These are phyloP conservation scores for Populus trichocarpa DNA, from an alignment of 441 rosid species.

Conservation along the genomic window DNA sequence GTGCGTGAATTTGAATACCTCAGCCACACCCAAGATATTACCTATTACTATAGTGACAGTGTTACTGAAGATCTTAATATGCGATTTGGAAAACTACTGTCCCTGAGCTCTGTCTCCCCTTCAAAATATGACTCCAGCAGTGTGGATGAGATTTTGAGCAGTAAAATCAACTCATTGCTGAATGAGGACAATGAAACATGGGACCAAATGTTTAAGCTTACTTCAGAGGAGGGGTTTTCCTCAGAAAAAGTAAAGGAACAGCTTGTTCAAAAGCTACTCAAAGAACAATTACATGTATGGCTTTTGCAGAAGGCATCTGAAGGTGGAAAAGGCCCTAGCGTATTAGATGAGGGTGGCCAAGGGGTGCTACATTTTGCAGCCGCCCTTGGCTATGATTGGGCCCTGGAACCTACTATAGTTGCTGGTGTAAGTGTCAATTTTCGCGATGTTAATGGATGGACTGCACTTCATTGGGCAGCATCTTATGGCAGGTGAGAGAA, in stretches of 20 bases:
- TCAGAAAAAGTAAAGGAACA: conserved; percentile 45
- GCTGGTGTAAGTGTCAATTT: conserved; percentile 88
- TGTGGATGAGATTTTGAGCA: conserved; percentile 43
- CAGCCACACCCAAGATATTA: conserved; percentile 25
- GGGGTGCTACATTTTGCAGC: conserved; percentile 92
- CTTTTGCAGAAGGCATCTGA: conserved; percentile 70
- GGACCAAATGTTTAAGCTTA: conserved; percentile 49
- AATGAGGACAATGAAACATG: conserved; percentile 53
- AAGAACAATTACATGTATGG: conserved; percentile 73
- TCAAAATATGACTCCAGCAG: conserved; percentile 20
- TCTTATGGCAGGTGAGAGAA: conserved; percentile 69
- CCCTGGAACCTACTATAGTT: conserved; percentile 65
- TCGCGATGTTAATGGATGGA: conserved; percentile 93
- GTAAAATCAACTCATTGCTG: conserved; percentile 57
- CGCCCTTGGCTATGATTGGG: conserved; percentile 95
- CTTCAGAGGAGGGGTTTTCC: conserved; percentile 36
- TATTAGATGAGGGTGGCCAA: conserved; percentile 83
- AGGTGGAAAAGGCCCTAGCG: conserved; percentile 81
- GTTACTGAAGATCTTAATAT: conserved; percentile 42
- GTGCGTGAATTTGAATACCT: conserved; percentile 85
- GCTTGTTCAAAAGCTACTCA: conserved; percentile 62
- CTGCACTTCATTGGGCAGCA: conserved; percentile 99
- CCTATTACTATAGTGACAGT: conserved; percentile 20
- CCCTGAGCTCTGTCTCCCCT: conserved; percentile 32
- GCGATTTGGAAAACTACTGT: conserved; percentile 64